phyloP scores from a whole-genome alignment of 2,329 filamentous ascomycete genomes.

The Knufia petricola region DNA sequence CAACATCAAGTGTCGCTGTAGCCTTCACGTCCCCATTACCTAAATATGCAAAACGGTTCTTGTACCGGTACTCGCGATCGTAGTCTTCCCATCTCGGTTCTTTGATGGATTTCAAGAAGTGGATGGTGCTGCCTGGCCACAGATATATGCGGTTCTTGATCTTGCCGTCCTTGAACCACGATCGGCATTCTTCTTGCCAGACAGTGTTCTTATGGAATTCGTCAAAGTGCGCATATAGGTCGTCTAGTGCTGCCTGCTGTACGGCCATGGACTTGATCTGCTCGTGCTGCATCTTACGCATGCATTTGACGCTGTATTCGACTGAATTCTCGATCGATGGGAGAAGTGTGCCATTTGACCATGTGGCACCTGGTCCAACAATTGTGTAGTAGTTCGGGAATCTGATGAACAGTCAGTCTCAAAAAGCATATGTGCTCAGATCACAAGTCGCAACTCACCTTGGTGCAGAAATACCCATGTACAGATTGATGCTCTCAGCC shows the following conservation, averaged over 20 bases:
- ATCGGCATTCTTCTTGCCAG: conserved; percentile 12
- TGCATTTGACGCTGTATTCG: conserved; percentile 14
- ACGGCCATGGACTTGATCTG: conserved; percentile 11
- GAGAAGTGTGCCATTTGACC: conserved; percentile 8
- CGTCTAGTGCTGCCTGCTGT: conserved; percentile 8
- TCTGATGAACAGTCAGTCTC: too few species aligned
- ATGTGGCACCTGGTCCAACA: conserved; percentile 9
- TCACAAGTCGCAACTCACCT: too few species aligned
- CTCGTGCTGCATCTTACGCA: conserved; percentile 12
- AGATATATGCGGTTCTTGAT: conserved; percentile 10
- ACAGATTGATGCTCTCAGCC: too few species aligned
- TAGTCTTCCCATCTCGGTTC: conserved; percentile 29
- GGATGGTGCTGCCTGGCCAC: conserved; percentile 12
- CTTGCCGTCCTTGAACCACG: conserved; percentile 13
- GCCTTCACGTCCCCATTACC: conserved; percentile 37
- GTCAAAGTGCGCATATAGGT: conserved; percentile 14
- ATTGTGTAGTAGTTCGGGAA: conserved; percentile 18
- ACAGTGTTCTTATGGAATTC: conserved; percentile 10
- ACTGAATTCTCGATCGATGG: conserved; percentile 10
- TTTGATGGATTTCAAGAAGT: conserved; percentile 25
- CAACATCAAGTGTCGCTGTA: too few species aligned
- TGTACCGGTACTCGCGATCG: conserved; percentile 28
- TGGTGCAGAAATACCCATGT: conserved; percentile 24
- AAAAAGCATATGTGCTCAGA: too few species aligned
- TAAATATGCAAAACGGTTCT: conserved; percentile 33